Evolutionary conservation across 2,329 filamentous ascomycete genomes (phyloP), one percentile per base, ranked within the genome.

Genomic region (Dichotomopilus funicola): DNA sequence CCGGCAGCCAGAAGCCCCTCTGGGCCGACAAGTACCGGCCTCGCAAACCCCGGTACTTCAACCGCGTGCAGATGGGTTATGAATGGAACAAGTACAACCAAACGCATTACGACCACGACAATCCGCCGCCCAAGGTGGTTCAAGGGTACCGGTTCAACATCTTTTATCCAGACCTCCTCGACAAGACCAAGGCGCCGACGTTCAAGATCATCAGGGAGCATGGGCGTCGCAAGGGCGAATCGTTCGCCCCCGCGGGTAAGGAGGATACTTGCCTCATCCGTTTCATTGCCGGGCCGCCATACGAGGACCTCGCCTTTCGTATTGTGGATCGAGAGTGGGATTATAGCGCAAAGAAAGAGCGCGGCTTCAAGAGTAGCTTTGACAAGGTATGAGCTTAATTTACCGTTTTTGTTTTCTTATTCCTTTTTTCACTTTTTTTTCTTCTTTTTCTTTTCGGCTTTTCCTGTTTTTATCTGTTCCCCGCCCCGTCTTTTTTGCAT

Each of bases 31-130:
- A 92, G 71, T 88, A 95, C 71, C 83, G 87, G 41, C 91, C 92
- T 6, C 83, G 94, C 60, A 99, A 97, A 72, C 94, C 94, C 10
- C 84, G 88, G 58, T 97, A 96, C 73, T 99, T 99, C 79, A 97
- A 97, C 69, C 87, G 94, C 42, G 91, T 97, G 47, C 91, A 96
- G 71, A 96, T 96, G 89, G 94, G 94, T 52, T 99, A 97, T 71
- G 94, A 99, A 71, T 99, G 94, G 94, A 99, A 99, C 78, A 99
- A 99, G 73, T 99, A 99, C 79, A 99, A 99, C 68, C 94, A 99
- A 73, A 99, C 94, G 10, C 94, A 99, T 73, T 99, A 99, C 74
- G 94, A 97, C 70, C 90, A 96, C 70, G 92, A 97, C 68, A 96
- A 97, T 66, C 94, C 94, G 2, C 94, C 94, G 1, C 94, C 94